These are phyloP conservation scores for Apiospora aurea DNA, from an alignment of 2,329 filamentous ascomycete species.

Conservation along the genomic window DNA sequence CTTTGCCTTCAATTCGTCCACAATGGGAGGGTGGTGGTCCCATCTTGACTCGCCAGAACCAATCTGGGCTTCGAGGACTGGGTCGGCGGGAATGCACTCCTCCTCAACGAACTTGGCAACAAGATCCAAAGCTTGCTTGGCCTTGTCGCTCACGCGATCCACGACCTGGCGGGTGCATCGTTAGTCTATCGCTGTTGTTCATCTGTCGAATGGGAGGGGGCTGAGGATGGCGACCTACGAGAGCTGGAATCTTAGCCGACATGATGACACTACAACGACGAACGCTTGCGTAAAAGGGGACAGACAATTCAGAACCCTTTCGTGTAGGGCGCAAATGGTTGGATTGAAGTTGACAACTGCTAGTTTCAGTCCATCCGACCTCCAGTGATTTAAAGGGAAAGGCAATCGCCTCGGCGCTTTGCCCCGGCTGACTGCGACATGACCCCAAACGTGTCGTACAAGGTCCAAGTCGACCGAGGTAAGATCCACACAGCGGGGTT, in stretches of 20 bases:
- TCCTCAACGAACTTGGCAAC: slow-evolving; percentile 97
- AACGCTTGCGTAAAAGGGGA: neutral
- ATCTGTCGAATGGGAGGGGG: slow-evolving; percentile 26
- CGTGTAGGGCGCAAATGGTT: neutral
- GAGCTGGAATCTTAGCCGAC: slow-evolving; percentile 42
- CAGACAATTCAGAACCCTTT: neutral
- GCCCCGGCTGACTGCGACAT: slow-evolving; percentile 16
- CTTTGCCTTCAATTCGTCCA: slow-evolving; percentile 89
- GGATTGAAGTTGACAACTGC: neutral
- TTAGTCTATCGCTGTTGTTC: neutral
- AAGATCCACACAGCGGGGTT: slow-evolving; percentile 27
- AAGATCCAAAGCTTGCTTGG: slow-evolving; percentile 82
- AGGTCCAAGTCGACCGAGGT: slow-evolving; percentile 27
- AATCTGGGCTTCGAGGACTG: slow-evolving; percentile 80
- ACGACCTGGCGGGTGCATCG: slow-evolving; percentile 46
- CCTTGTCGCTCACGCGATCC: slow-evolving; percentile 78
- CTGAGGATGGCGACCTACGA: slow-evolving; percentile 35
- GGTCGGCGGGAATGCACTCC: slow-evolving; percentile 88
- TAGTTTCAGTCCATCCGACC: neutral
- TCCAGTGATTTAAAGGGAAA: neutral
- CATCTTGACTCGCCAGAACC: slow-evolving; percentile 80
- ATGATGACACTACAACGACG: slow-evolving; percentile 31
- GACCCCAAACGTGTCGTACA: slow-evolving; percentile 16
- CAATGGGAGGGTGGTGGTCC: slow-evolving; percentile 77
- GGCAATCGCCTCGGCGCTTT: slow-evolving; percentile 4